Conservation (phyloP, 306 rosid species). For the Pterocarpus santalinus region DNA sequence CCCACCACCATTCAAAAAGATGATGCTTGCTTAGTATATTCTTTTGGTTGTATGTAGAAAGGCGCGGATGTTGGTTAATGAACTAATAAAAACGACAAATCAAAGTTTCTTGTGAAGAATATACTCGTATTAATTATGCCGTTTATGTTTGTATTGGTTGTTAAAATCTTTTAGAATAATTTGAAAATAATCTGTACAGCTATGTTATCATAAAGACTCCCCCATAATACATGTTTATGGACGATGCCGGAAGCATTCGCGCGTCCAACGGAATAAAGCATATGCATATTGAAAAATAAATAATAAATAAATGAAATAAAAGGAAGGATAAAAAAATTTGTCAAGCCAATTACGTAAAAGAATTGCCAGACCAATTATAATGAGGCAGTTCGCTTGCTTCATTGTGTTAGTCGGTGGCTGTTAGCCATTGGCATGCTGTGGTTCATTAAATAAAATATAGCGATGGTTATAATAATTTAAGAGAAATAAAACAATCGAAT, state of each 20-base stretch:
- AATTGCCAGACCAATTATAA: too few relatives aligned
- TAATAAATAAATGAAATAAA: too few relatives aligned
- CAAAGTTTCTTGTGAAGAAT: background rate
- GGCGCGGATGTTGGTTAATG: background rate
- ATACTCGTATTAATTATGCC: slow-evolving; percentile 4
- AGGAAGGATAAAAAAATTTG: too few relatives aligned
- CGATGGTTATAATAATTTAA: too few relatives aligned
- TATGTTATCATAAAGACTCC: slow-evolving; percentile 20
- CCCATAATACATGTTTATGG: background rate
- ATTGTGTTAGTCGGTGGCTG: too few relatives aligned
- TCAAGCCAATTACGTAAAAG: too few relatives aligned
- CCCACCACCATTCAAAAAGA: background rate
- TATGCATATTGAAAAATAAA: background rate
- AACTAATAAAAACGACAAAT: slow-evolving; percentile 1
- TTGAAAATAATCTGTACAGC: background rate
- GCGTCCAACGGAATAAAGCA: background rate
- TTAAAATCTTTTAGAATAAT: background rate
- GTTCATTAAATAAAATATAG: too few relatives aligned
- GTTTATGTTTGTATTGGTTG: slow-evolving; percentile 11
- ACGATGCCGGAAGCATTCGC: background rate
- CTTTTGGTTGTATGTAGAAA: slow-evolving; percentile 9
- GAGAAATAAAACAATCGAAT: too few relatives aligned
- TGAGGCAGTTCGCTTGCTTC: too few relatives aligned
- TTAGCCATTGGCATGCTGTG: too few relatives aligned
- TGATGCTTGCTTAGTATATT: background rate